Evolutionary conservation across 208 protist genomes (phyloP).

Genomic region (Acanthamoeba castellanii): DNA sequence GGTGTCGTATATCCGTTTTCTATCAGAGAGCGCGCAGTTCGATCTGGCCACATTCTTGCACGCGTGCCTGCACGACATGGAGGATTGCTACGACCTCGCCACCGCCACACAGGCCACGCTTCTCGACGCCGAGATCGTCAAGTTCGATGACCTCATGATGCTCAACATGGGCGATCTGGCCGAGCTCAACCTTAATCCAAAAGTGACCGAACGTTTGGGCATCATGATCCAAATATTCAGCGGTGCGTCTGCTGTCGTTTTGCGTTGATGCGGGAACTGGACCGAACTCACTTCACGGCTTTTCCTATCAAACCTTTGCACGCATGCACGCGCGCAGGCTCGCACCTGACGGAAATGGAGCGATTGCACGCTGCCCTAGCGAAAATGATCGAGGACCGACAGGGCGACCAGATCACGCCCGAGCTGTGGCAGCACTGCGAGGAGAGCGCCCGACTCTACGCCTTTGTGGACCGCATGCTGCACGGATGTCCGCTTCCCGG

Average conservation of each 20-base stretch:
- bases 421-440: constrained; percentile 51
- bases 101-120: neutral
- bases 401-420: constrained; percentile 28
- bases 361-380: neutral
- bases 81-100: neutral
- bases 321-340: neutral
- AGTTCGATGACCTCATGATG: constrained; percentile 59
- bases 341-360: constrained; percentile 7
- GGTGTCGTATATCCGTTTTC: neutral
- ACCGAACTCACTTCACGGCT: no score
- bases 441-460: constrained; percentile 12
- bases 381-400: constrained; percentile 21
- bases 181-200: neutral
- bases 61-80: constrained; percentile 47
- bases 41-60: constrained; percentile 34
- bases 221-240: constrained; percentile 12
- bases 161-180: constrained; percentile 4
- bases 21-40: constrained; percentile 14
- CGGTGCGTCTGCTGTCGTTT: neutral
- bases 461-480: neutral
- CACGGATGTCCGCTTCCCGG: neutral
- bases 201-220: constrained; percentile 15
- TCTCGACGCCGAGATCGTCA: neutral
- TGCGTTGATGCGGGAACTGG: neutral
- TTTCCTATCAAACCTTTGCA: neutral